phyloP scores from a whole-genome alignment of 768 basidiomycete genomes.

The Butyriboletus loyo region DNA sequence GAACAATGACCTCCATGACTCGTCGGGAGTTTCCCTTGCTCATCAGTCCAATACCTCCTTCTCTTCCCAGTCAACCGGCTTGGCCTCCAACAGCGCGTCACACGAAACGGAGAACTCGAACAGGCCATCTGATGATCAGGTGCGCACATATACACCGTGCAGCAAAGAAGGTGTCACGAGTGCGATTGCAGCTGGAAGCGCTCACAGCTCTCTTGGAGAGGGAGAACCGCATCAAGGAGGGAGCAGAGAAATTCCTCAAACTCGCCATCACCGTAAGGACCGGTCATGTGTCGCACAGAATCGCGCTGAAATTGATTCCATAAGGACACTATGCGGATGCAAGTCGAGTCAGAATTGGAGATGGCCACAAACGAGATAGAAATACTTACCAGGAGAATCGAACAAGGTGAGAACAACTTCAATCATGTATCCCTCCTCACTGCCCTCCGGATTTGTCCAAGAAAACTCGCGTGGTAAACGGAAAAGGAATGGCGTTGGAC shows the following conservation, averaged over 20 bases:
- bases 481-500: constrained; percentile 28
- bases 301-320: constrained; percentile 6
- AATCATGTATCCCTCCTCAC: neutral
- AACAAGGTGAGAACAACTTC: constrained; percentile 36
- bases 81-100: constrained; percentile 23
- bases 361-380: constrained; percentile 74
- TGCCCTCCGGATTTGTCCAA: constrained; percentile 5
- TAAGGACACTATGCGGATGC: constrained; percentile 61
- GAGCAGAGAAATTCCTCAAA: constrained; percentile 85
- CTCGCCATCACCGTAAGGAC: constrained; percentile 51
- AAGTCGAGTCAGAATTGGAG: constrained; percentile 76
- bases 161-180: constrained; percentile 3
- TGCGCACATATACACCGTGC: constrained; percentile 10
- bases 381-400: constrained; percentile 51
- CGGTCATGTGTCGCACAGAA: constrained; percentile 1
- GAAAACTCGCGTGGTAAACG: constrained; percentile 31
- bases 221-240: constrained; percentile 84
- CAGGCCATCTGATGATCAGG: constrained; percentile 30
- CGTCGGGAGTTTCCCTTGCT: constrained; percentile 12
- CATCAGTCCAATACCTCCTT: constrained; percentile 29
- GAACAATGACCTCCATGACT: constrained; percentile 29
- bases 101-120: constrained; percentile 23
- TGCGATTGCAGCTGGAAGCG: constrained; percentile 51
- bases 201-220: constrained; percentile 67
- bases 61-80: constrained; percentile 29